These are phyloP conservation scores for Dichomitus squalens DNA, from an alignment of 1,284 basidiomycete species.

Conservation along the genomic window DNA sequence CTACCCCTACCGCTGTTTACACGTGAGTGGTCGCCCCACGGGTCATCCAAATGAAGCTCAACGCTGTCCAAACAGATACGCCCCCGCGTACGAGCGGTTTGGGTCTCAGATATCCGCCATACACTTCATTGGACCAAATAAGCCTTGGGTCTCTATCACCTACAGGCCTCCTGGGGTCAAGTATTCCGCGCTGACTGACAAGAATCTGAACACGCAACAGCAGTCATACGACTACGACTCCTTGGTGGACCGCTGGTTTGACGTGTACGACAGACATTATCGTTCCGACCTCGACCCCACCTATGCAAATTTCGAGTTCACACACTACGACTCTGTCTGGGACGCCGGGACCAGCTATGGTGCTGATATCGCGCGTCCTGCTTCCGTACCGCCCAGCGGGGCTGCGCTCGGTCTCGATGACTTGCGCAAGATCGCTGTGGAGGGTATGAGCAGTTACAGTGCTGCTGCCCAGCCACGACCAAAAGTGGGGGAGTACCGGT, in stretches of 20 bases:
- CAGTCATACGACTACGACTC: slow-evolving; percentile 73
- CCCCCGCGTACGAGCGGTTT: slow-evolving; percentile 93
- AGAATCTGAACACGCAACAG: slow-evolving; percentile 18
- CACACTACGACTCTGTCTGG: slow-evolving; percentile 76
- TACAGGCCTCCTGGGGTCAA: slow-evolving; percentile 61
- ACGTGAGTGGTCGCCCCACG: slow-evolving; percentile 61
- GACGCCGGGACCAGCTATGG: slow-evolving; percentile 45
- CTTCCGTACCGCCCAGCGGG: slow-evolving; percentile 24
- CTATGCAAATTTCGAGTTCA: slow-evolving; percentile 61
- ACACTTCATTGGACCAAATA: slow-evolving; percentile 94
- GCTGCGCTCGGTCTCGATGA: slow-evolving; percentile 64
- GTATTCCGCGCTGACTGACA: slow-evolving; percentile 24
- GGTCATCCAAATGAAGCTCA: slow-evolving; percentile 15
- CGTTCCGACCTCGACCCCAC: slow-evolving; percentile 52
- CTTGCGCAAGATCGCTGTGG: slow-evolving; percentile 65
- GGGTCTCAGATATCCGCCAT: slow-evolving; percentile 87
- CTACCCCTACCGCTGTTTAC: slow-evolving; percentile 96
- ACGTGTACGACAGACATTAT: slow-evolving; percentile 87
- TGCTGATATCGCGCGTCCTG: slow-evolving; percentile 32
- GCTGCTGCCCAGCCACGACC: slow-evolving; percentile 10
- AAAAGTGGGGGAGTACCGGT: slow-evolving; percentile 73
- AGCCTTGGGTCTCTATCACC: slow-evolving; percentile 85
- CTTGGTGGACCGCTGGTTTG: slow-evolving; percentile 89
- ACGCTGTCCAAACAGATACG: slow-evolving; percentile 61
- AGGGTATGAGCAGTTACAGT: slow-evolving; percentile 46